A percentile compares a stretch with the other conserved stretches of the same genome.
Conservation (phyloP, 768 basidiomycete species). For the Paxillus ammoniavirescens region DNA sequence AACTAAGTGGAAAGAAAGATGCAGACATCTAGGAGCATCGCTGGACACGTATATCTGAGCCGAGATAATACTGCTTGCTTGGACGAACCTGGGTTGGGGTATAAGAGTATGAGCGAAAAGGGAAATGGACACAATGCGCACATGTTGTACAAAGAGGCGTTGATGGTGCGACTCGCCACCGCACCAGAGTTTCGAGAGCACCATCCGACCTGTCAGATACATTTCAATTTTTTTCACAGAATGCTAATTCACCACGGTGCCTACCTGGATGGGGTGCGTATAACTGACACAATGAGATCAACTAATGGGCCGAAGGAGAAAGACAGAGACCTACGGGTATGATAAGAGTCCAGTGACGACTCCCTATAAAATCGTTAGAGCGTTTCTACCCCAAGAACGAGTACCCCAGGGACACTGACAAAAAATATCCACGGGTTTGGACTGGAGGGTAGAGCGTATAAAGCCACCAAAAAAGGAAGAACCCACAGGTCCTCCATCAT, state of each 20-base stretch:
- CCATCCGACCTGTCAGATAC: slow-evolving; percentile 43
- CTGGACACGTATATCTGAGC: slow-evolving; percentile 57
- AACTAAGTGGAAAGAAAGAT: too few species aligned
- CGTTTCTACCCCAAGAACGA: neutral
- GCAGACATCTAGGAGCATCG: slow-evolving; percentile 55
- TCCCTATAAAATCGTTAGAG: slow-evolving; percentile 26
- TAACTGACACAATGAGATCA: slow-evolving; percentile 29
- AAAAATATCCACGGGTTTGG: slow-evolving; percentile 55
- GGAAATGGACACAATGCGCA: slow-evolving; percentile 1
- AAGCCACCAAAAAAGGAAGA: slow-evolving; percentile 57
- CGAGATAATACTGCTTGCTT: slow-evolving; percentile 43
- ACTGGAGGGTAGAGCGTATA: slow-evolving; percentile 47
- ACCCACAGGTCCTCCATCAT: slow-evolving; percentile 58
- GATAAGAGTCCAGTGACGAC: slow-evolving; percentile 44
- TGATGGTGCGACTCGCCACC: slow-evolving; percentile 59
- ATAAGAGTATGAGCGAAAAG: neutral
- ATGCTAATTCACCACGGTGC: neutral
- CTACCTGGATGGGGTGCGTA: slow-evolving; percentile 50
- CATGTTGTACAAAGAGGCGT: slow-evolving; percentile 62
- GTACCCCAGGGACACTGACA: slow-evolving; percentile 28
- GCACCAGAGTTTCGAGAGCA: slow-evolving; percentile 59
- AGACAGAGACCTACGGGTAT: slow-evolving; percentile 35
- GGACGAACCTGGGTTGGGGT: slow-evolving; percentile 35
- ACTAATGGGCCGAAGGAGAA: neutral
- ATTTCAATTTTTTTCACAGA: neutral